Evolutionary conservation across 768 basidiomycete genomes (phyloP).

Genomic region (Termitomyces titanicus): DNA sequence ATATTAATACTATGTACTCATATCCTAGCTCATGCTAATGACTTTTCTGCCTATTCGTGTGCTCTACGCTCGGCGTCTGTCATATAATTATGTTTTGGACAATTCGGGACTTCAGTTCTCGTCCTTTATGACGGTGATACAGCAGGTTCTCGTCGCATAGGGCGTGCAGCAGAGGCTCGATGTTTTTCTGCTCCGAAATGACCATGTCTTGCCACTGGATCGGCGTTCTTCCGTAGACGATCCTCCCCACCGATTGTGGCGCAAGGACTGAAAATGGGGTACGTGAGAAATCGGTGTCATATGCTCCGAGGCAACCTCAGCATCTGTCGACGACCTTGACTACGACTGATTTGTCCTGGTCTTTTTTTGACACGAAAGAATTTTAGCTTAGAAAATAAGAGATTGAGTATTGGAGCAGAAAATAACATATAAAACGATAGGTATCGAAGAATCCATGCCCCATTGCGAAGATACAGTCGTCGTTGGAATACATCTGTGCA

Average conservation of each 20-base stretch:
- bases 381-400: no score
- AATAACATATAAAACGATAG: neutral
- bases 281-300: slow-evolving; percentile 15
- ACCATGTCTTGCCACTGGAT: neutral
- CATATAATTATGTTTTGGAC: neutral
- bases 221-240: neutral
- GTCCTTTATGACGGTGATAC: no score
- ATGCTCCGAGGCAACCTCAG: neutral
- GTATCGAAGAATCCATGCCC: slow-evolving; percentile 6
- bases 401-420: neutral
- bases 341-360: slow-evolving; percentile 13
- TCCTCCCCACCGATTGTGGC: neutral
- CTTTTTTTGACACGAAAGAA: no score
- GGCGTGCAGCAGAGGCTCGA: neutral
- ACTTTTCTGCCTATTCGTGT: neutral
- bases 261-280: slow-evolving; percentile 10
- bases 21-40: neutral
- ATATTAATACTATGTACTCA: neutral
- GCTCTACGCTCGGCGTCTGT: neutral
- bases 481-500: neutral
- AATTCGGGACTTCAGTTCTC: neutral
- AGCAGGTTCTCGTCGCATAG: neutral
- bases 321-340: slow-evolving; percentile 16
- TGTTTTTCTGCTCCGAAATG: neutral
- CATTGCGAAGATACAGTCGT: slow-evolving; percentile 14